Conservation (phyloP, 2,329 filamentous ascomycete species). For the Aspergillus fructus region DNA sequence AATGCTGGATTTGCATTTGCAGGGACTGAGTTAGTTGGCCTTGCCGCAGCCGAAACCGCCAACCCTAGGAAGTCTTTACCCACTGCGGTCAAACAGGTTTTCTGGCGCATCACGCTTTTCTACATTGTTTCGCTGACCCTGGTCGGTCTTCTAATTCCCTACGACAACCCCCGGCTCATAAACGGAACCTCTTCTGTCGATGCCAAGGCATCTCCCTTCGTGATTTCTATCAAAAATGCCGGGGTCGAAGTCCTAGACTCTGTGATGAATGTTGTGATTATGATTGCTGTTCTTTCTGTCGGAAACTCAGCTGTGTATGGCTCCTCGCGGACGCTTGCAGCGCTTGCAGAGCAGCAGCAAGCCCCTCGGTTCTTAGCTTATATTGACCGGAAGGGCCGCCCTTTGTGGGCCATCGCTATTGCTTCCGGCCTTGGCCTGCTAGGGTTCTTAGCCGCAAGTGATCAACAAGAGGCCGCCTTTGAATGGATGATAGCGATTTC, state of each 20-base stretch:
- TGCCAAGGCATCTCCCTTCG: constrained; percentile 80
- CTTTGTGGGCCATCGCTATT: constrained; percentile 68
- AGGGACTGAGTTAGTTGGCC: constrained; percentile 62
- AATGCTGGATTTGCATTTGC: constrained; percentile 63
- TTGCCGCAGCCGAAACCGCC: constrained; percentile 59
- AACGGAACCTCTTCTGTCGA: constrained; percentile 59
- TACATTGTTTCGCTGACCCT: constrained; percentile 81
- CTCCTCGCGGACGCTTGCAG: constrained; percentile 83
- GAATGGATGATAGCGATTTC: constrained; percentile 78
- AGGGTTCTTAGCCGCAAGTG: constrained; percentile 70
- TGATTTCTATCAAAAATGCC: constrained; percentile 85
- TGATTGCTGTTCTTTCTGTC: constrained; percentile 85
- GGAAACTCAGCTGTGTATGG: constrained; percentile 92
- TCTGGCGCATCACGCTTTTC: constrained; percentile 90
- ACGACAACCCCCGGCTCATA: constrained; percentile 64
- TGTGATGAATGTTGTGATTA: constrained; percentile 92
- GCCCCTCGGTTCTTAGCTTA: constrained; percentile 76
- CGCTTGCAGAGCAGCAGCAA: constrained; percentile 83
- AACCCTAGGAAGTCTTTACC: constrained; percentile 71
- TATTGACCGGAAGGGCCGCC: constrained; percentile 79
- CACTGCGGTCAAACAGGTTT: constrained; percentile 87
- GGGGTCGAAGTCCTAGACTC: constrained; percentile 78
- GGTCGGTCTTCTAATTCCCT: constrained; percentile 79
- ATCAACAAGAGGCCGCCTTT: constrained; percentile 63
- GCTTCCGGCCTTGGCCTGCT: constrained; percentile 70